phyloP scores from a whole-genome alignment of 257 asterid species.

The Handroanthus guayacan region DNA sequence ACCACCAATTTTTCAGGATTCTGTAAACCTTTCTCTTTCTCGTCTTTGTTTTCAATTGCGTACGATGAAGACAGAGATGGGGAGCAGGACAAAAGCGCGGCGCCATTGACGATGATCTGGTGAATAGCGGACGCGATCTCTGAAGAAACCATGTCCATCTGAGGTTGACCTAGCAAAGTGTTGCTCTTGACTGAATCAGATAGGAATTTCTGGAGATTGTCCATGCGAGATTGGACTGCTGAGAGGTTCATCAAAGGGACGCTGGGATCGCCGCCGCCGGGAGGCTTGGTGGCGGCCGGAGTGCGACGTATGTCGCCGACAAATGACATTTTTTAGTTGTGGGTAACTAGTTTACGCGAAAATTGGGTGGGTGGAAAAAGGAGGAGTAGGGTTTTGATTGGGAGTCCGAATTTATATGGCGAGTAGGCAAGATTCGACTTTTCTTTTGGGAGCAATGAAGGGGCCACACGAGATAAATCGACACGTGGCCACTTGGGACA shows the following conservation, averaged over 20 bases:
- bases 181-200: conserved; percentile 64
- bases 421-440: conserved; percentile 33
- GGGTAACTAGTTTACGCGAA: neutral
- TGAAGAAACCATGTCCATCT: conserved; percentile 65
- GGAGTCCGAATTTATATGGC: neutral
- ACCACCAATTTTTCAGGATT: neutral
- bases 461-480: neutral
- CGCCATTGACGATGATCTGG: conserved; percentile 73
- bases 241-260: conserved; percentile 65
- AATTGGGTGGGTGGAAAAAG: neutral
- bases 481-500: conserved; percentile 32
- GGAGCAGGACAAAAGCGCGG: conserved; percentile 63
- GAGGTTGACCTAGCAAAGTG: conserved; percentile 56
- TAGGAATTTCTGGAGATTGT: conserved; percentile 65
- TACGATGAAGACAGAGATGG: conserved; percentile 33
- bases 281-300: conserved; percentile 60
- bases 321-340: conserved; percentile 50
- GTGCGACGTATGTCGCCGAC: conserved; percentile 49
- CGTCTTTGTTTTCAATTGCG: conserved; percentile 4
- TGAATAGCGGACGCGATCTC: conserved; percentile 78
- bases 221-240: conserved; percentile 62
- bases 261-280: conserved; percentile 40
- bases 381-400: conserved; percentile 26
- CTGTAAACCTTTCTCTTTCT: neutral
- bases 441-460: neutral